Conservation (phyloP, 805 yeast genomes). For the Lachancea meyersii region DNA sequence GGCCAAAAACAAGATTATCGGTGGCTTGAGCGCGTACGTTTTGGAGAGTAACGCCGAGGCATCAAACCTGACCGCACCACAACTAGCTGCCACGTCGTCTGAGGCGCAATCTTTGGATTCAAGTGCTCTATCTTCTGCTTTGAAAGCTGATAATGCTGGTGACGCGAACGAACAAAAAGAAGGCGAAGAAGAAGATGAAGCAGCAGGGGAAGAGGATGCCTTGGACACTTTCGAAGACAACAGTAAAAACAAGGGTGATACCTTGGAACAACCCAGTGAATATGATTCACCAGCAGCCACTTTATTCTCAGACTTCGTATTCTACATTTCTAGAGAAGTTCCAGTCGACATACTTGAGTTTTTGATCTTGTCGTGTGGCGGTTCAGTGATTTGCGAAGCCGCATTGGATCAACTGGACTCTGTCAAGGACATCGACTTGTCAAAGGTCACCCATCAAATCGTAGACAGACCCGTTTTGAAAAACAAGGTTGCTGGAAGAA, state of each 20-base stretch:
- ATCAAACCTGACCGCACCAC: slow-evolving; percentile 29
- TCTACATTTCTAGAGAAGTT: slow-evolving; percentile 92
- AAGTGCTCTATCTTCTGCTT: slow-evolving; percentile 50
- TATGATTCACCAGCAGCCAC: slow-evolving; percentile 53
- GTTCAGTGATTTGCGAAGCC: slow-evolving; percentile 77
- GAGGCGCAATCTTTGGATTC: slow-evolving; percentile 33
- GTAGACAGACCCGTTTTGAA: slow-evolving; percentile 83
- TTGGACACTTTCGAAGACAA: slow-evolving; percentile 69
- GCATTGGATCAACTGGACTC: slow-evolving; percentile 66
- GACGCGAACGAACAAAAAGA: slow-evolving; percentile 23
- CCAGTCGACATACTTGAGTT: slow-evolving; percentile 88
- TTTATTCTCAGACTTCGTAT: slow-evolving; percentile 67
- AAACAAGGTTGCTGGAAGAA: slow-evolving; percentile 80
- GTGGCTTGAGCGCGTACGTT: slow-evolving; percentile 81
- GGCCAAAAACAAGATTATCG: slow-evolving; percentile 71
- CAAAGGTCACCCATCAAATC: slow-evolving; percentile 83
- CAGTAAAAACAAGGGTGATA: slow-evolving; percentile 58
- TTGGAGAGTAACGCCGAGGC: slow-evolving; percentile 45
- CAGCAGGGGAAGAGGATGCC: slow-evolving; percentile 36
- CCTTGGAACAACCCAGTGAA: slow-evolving; percentile 64
- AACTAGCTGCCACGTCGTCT: slow-evolving; percentile 8
- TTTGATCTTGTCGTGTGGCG: slow-evolving; percentile 80
- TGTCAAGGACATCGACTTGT: slow-evolving; percentile 47
- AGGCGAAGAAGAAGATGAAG: slow-evolving; percentile 34
- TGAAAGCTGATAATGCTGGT: slow-evolving; percentile 37